Evolutionary conservation across 108 stramenopile genomes (phyloP).

Genomic region (Schizochytrium sp.): DNA sequence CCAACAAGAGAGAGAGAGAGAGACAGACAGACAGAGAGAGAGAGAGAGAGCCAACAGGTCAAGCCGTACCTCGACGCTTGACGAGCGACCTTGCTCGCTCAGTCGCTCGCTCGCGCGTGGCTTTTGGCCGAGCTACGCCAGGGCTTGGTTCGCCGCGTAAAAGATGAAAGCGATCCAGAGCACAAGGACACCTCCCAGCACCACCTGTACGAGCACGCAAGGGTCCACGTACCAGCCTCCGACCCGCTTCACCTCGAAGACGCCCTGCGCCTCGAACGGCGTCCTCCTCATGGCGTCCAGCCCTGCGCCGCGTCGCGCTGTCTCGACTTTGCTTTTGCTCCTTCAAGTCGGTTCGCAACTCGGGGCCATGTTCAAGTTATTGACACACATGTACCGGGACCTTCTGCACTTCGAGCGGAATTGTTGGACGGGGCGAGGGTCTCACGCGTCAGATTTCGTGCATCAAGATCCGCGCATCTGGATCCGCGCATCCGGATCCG

Average conservation of each 20-base stretch:
- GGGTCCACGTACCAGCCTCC: constrained; percentile 1
- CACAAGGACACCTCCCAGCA: not conserved
- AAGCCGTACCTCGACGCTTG: no score
- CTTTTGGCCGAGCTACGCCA: no score
- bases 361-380: not conserved
- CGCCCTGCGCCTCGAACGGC: not conserved
- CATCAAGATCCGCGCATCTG: no score
- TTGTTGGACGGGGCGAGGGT: not conserved
- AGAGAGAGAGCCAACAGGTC: no score
- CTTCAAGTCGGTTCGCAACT: not conserved
- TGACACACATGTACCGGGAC: no score
- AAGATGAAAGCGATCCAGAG: not conserved
- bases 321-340: not conserved
- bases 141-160: not conserved
- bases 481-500: no score
- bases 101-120: no score
- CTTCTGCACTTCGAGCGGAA: not conserved
- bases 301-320: not conserved
- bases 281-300: not conserved
- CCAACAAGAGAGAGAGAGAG: no score
- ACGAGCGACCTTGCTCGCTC: no score
- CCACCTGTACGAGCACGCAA: not conserved
- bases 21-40: no score
- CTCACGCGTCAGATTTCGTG: no score
- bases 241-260: not conserved